phyloP scores from a whole-genome alignment of 306 rosid genomes.

The Gynostemma pentaphyllum region DNA sequence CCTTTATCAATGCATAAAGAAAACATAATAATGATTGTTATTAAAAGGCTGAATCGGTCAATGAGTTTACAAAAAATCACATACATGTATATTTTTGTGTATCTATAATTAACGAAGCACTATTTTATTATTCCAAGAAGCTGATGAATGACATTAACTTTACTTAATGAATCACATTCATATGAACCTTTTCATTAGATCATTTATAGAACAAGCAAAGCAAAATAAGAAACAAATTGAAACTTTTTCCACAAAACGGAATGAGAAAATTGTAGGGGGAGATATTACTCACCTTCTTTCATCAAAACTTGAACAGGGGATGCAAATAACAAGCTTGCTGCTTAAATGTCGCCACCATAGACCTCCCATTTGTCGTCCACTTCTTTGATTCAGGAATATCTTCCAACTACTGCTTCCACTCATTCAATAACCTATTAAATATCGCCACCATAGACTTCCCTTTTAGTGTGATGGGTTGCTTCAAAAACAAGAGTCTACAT shows the following conservation, averaged over 20 bases:
- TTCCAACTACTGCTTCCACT: constrained; percentile 90
- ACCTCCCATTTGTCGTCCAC: constrained; percentile 87
- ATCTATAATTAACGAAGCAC: too few relatives aligned
- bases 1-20: neutral
- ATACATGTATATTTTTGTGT: too few relatives aligned
- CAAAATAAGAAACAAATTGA: neutral
- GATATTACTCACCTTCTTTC: constrained; percentile 70
- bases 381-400: constrained; percentile 69
- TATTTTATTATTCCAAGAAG: neutral
- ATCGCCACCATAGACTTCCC: constrained; percentile 64
- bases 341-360: constrained; percentile 94
- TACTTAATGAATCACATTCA: neutral
- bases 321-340: constrained; percentile 88
- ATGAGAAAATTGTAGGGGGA: neutral
- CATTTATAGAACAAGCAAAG: neutral
- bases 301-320: constrained; percentile 85
- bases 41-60: too few relatives aligned
- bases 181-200: neutral
- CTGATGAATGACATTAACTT: neutral
- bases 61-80: too few relatives aligned
- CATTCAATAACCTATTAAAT: constrained; percentile 85
- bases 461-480: constrained; percentile 77
- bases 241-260: neutral
- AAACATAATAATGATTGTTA: neutral
- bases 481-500: constrained; percentile 81